phyloP scores from a whole-genome alignment of 2,329 filamentous ascomycete species.

The Penicillium sp. region DNA sequence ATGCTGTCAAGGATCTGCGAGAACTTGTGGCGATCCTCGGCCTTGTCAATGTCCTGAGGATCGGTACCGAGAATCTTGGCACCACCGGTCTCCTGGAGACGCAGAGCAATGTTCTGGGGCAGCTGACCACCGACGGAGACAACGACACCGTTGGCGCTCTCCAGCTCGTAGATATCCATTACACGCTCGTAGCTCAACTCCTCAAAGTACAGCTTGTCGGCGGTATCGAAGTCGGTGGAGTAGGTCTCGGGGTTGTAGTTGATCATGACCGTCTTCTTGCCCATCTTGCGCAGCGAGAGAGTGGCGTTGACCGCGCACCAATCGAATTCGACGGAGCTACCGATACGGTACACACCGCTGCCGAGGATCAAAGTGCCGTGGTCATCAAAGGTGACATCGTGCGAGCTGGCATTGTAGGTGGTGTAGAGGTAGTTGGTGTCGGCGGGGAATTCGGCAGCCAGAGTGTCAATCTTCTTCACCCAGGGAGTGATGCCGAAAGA shows the following conservation, averaged over 20 bases:
- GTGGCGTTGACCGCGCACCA: constrained; percentile 95
- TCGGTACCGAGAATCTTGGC: constrained; percentile 90
- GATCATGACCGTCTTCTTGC: constrained; percentile 97
- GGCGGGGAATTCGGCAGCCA: constrained; percentile 93
- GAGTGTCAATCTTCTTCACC: constrained; percentile 97
- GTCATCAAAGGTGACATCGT: constrained; percentile 91
- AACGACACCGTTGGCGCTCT: constrained; percentile 76
- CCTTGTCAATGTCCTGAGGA: constrained; percentile 92
- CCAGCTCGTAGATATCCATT: constrained; percentile 97
- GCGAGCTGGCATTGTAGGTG: constrained; percentile 90
- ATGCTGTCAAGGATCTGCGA: constrained; percentile 96
- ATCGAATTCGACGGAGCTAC: constrained; percentile 96
- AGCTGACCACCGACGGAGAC: constrained; percentile 95
- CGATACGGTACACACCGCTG: constrained; percentile 94
- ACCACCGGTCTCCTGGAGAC: constrained; percentile 82
- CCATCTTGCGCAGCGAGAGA: constrained; percentile 73
- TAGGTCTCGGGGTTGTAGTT: constrained; percentile 85
- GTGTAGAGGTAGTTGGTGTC: constrained; percentile 96
- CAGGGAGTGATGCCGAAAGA: constrained; percentile 86
- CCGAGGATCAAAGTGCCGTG: constrained; percentile 85
- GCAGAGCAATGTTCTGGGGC: constrained; percentile 93
- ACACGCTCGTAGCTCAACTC: constrained; percentile 95
- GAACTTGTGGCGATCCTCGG: constrained; percentile 97
- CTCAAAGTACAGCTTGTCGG: constrained; percentile 93
- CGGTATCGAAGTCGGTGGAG: constrained; percentile 77